Percentiles rank a stretch among this genome's conserved stretches.
These are phyloP conservation scores for Hanseniaspora meyeri DNA, from an alignment of 805 yeast genomes.

Conservation along the genomic window DNA sequence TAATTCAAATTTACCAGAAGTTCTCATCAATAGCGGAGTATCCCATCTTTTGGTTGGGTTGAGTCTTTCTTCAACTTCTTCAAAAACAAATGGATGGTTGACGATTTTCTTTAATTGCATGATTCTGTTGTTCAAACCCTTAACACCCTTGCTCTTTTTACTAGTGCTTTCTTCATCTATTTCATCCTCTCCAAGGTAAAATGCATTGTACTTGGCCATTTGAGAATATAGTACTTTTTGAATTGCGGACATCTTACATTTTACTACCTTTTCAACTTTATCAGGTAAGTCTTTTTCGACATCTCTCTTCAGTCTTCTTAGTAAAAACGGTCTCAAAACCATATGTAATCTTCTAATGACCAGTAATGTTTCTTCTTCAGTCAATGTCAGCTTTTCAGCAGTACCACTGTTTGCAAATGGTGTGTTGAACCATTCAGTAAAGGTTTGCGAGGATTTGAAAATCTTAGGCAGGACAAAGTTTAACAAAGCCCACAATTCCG, in stretches of 20 bases:
- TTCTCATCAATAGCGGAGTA: slow-evolving; percentile 60
- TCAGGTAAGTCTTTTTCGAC: slow-evolving; percentile 80
- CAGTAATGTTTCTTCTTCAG: slow-evolving; percentile 76
- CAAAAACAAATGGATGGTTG: slow-evolving; percentile 80
- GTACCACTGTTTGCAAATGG: slow-evolving; percentile 78
- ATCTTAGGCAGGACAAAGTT: slow-evolving; percentile 74
- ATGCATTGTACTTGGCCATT: slow-evolving; percentile 58
- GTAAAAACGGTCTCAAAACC: slow-evolving; percentile 70
- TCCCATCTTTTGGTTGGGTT: slow-evolving; percentile 47
- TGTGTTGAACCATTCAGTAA: slow-evolving; percentile 83
- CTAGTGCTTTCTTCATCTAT: slow-evolving; percentile 27
- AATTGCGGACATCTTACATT: slow-evolving; percentile 63
- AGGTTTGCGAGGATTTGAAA: slow-evolving; percentile 73
- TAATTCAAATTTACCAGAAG: slow-evolving; percentile 69
- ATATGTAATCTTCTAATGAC: slow-evolving; percentile 76
- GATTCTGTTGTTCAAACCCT: slow-evolving; percentile 67
- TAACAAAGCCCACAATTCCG: slow-evolving; percentile 74
- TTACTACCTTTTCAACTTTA: slow-evolving; percentile 69
- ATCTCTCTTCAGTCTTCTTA: slow-evolving; percentile 75
- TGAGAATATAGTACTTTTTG: slow-evolving; percentile 63
- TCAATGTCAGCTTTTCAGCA: slow-evolving; percentile 65
- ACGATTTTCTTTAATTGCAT: slow-evolving; percentile 80
- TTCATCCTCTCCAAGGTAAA: slow-evolving; percentile 43
- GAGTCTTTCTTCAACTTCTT: slow-evolving; percentile 61
- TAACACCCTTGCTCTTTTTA: slow-evolving; percentile 52